Evolutionary conservation across 345 rosid species (phyloP).

Genomic region (Aegle marmelos): DNA sequence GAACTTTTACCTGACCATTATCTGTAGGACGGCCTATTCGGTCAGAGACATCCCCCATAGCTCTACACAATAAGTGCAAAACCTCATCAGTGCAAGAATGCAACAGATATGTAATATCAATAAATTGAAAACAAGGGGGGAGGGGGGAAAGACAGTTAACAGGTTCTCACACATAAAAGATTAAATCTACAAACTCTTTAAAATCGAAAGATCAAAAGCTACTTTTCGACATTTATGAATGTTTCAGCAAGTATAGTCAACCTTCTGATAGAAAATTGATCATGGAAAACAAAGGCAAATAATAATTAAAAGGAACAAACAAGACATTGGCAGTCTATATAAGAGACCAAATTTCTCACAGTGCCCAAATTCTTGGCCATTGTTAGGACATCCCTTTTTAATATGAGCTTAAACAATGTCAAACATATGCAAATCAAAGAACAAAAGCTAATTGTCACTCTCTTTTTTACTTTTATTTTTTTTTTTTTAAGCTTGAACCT

Average conservation of each 20-base stretch:
- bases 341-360: neutral
- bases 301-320: neutral
- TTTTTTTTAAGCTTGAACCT: conserved; percentile 36
- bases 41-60: conserved; percentile 98
- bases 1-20: conserved; percentile 76
- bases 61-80: conserved; percentile 38
- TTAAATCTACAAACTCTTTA: neutral
- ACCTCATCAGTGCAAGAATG: conserved; percentile 3
- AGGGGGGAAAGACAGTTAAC: neutral
- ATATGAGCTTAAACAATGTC: neutral
- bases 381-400: neutral
- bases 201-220: neutral
- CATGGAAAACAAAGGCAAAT: neutral
- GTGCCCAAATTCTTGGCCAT: neutral
- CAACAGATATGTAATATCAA: neutral
- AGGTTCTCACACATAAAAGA: neutral
- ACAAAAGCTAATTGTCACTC: neutral
- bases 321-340: neutral
- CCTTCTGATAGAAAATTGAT: neutral
- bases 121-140: neutral
- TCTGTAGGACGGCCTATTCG: conserved; percentile 87
- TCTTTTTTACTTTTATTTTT: neutral
- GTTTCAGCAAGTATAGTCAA: neutral
- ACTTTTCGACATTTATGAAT: neutral
- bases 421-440: neutral